Evolutionary conservation across 495 filamentous ascomycete species (phyloP).

Genomic region (Emericellopsis terricola): DNA sequence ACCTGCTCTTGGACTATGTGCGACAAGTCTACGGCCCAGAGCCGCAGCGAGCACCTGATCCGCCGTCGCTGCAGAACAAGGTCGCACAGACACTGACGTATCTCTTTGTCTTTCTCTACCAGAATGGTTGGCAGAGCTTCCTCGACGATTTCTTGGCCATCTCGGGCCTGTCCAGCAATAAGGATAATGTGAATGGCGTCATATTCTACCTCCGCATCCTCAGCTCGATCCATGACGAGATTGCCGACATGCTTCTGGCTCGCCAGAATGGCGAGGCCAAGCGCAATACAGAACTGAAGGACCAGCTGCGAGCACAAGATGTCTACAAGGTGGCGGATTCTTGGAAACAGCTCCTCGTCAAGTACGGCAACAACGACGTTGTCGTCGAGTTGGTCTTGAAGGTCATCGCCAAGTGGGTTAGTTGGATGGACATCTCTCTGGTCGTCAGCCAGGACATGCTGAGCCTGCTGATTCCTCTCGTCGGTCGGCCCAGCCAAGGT

Average conservation of each 20-base stretch:
- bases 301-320: constrained; percentile 68
- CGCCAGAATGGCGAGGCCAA: constrained; percentile 57
- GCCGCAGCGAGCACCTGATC: constrained; percentile 37
- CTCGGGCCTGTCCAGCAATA: constrained; percentile 34
- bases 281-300: constrained; percentile 70
- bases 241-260: constrained; percentile 77
- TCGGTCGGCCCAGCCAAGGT: constrained; percentile 33
- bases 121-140: constrained; percentile 66
- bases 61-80: constrained; percentile 78
- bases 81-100: constrained; percentile 87
- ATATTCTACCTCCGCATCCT: constrained; percentile 78
- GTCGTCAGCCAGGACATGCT: constrained; percentile 80
- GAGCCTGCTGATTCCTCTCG: constrained; percentile 62
- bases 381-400: constrained; percentile 77
- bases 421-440: constrained; percentile 91
- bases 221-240: constrained; percentile 85
- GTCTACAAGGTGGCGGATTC: constrained; percentile 68
- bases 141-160: constrained; percentile 71
- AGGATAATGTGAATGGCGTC: constrained; percentile 56
- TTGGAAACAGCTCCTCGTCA: constrained; percentile 78
- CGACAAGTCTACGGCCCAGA: constrained; percentile 47
- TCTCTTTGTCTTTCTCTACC: constrained; percentile 75
- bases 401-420: constrained; percentile 84
- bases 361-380: constrained; percentile 57
- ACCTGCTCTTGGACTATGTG: constrained; percentile 61